These are phyloP conservation scores for Cryptococcus depauperatus DNA, from an alignment of 1,284 basidiomycete genomes.

Conservation along the genomic window DNA sequence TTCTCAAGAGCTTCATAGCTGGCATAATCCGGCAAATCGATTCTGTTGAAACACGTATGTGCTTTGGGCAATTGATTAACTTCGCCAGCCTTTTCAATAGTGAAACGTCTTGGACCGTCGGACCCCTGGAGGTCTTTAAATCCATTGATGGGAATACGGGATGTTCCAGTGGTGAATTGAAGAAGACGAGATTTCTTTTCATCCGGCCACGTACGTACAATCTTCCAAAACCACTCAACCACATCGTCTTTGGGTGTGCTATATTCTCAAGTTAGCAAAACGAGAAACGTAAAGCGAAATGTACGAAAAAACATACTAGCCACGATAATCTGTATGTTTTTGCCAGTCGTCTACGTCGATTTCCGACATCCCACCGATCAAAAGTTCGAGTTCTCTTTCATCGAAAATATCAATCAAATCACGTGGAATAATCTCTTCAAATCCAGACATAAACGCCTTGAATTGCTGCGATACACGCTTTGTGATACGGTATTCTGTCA, in stretches of 20 bases:
- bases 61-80: conserved; percentile 79
- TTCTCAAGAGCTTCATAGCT: conserved; percentile 82
- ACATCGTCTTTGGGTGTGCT: conserved; percentile 63
- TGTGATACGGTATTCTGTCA: conserved; percentile 91
- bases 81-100: conserved; percentile 93
- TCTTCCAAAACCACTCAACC: conserved; percentile 99
- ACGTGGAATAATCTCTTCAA: conserved; percentile 88
- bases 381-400: conserved; percentile 83
- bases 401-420: conserved; percentile 97
- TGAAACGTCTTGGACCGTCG: conserved; percentile 88
- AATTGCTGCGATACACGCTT: conserved; percentile 92
- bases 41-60: conserved; percentile 79
- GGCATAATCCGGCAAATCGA: conserved; percentile 82
- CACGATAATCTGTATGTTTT: conserved; percentile 56
- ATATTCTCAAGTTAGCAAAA: too few species aligned
- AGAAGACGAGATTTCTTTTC: conserved; percentile 61
- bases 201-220: conserved; percentile 88
- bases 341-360: conserved; percentile 70
- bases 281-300: too few species aligned
- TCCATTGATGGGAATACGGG: conserved; percentile 93
- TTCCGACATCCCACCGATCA: conserved; percentile 98
- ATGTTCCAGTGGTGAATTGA: conserved; percentile 82
- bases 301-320: conserved; percentile 43
- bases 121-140: conserved; percentile 98
- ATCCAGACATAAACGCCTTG: conserved; percentile 89